A percentile compares a stretch with the other conserved stretches of the same genome.
phyloP scores from a whole-genome alignment of 176 grass and related monocot species.

The Eleusine coracana region DNA sequence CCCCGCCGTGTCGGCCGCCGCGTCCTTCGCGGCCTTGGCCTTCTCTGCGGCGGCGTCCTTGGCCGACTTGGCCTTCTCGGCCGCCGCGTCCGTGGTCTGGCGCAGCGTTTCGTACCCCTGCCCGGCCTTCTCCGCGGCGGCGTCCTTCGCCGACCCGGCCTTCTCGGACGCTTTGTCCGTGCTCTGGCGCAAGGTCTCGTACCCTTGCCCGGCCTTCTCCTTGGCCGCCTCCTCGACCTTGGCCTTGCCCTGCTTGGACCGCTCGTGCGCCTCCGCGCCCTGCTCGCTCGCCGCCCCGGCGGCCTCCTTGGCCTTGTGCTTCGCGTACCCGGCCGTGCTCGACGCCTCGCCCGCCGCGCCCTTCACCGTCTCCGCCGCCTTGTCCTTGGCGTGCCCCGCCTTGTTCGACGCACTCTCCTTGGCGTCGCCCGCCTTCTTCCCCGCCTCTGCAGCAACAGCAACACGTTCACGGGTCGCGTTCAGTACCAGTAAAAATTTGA shows the following conservation, averaged over 20 bases:
- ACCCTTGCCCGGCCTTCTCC: slow-evolving; percentile 42
- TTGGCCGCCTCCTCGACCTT: slow-evolving; percentile 36
- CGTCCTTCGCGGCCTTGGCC: slow-evolving; percentile 30
- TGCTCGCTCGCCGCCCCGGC: slow-evolving; percentile 40
- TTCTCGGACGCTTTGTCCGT: slow-evolving; percentile 28
- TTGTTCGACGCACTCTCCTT: slow-evolving; percentile 44
- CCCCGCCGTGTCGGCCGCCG: background rate
- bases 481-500: too few relatives aligned
- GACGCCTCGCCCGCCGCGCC: slow-evolving; percentile 42
- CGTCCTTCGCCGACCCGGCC: slow-evolving; percentile 12
- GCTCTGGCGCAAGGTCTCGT: slow-evolving; percentile 29
- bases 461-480: background rate
- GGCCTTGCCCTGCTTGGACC: slow-evolving; percentile 30
- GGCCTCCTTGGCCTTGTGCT: slow-evolving; percentile 38
- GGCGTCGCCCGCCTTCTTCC: slow-evolving; percentile 41
- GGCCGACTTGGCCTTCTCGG: too few relatives aligned
- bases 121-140: too few relatives aligned
- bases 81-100: background rate
- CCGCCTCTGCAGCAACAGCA: slow-evolving; percentile 33
- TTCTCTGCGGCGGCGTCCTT: slow-evolving; percentile 4
- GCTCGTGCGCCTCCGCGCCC: slow-evolving; percentile 46
- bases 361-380: slow-evolving; percentile 30
- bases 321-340: slow-evolving; percentile 29
- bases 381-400: slow-evolving; percentile 38
- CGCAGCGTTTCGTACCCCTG: background rate